A percentile compares a stretch with the other conserved stretches of the same genome.
These are phyloP conservation scores for Microglena sp. DNA, from an alignment of 139 green algal species.

Conservation along the genomic window DNA sequence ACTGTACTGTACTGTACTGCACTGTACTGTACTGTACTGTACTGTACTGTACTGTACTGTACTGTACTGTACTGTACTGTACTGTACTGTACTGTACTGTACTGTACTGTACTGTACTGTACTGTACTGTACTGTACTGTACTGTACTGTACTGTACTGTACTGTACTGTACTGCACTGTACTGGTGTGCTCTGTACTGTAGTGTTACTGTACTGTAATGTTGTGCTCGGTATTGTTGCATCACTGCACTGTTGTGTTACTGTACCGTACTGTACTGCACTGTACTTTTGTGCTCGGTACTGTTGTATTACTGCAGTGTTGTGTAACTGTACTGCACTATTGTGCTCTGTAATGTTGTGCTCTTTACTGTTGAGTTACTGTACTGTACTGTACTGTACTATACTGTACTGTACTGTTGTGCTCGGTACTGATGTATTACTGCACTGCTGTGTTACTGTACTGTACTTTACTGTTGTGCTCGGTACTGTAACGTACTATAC, in stretches of 20 bases:
- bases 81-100: neutral
- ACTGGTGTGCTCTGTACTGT: neutral
- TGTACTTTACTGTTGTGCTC: neutral
- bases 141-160: conserved; percentile 2
- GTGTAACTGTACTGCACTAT: neutral
- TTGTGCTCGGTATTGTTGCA: neutral
- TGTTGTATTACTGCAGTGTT: no score
- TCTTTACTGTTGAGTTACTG: neutral
- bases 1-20: conserved; percentile 1
- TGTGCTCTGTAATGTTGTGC: neutral
- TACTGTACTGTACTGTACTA: conserved; percentile 2
- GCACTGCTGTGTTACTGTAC: no score
- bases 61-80: conserved; percentile 2
- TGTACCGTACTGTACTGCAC: neutral
- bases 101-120: conserved; percentile 2
- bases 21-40: conserved; percentile 3
- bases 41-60: conserved; percentile 3
- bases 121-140: neutral
- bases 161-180: conserved; percentile 2
- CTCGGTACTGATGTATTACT: neutral
- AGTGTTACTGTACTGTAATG: neutral
- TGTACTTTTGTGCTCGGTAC: neutral
- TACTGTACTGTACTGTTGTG: neutral
- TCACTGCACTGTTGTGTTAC: no score
- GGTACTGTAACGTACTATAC: no score